A percentile compares a stretch with the other conserved stretches of the same genome.
Conservation (phyloP, 2,329 filamentous ascomycete genomes). For the Seiridium cupressi region DNA sequence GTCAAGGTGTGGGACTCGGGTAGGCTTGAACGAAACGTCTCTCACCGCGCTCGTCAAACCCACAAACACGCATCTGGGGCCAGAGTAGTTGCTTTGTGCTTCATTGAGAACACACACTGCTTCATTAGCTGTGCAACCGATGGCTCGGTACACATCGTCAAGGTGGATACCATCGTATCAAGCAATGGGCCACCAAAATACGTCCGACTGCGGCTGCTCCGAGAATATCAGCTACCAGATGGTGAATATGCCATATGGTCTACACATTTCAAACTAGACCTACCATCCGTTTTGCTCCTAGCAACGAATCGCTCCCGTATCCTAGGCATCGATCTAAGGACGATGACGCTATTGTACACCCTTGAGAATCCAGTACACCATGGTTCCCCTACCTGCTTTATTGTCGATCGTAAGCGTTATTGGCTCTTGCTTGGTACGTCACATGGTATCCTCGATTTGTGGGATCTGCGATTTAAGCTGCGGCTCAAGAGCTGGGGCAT, state of each 20-base stretch:
- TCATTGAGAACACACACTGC: constrained; percentile 90
- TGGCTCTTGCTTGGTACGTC: constrained; percentile 92
- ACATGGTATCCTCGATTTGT: constrained; percentile 88
- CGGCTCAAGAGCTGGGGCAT: constrained; percentile 86
- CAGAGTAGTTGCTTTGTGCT: constrained; percentile 79
- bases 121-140: constrained; percentile 90
- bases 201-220: constrained; percentile 71
- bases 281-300: constrained; percentile 77
- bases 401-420: constrained; percentile 78
- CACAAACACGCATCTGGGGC: constrained; percentile 71
- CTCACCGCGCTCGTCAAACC: constrained; percentile 81
- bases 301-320: constrained; percentile 85
- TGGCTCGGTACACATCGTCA: constrained; percentile 86
- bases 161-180: constrained; percentile 58
- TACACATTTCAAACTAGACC: constrained; percentile 85
- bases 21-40: constrained; percentile 86
- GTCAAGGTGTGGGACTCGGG: constrained; percentile 94
- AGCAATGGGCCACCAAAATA: constrained; percentile 62
- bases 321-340: constrained; percentile 80
- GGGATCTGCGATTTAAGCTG: constrained; percentile 94
- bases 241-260: constrained; percentile 85
- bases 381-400: constrained; percentile 88
- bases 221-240: constrained; percentile 74
- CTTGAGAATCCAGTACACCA: constrained; percentile 89
- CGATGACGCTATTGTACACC: constrained; percentile 78